phyloP scores from a whole-genome alignment of 2,329 filamentous ascomycete species.

The Colletotrichum theobromicola region DNA sequence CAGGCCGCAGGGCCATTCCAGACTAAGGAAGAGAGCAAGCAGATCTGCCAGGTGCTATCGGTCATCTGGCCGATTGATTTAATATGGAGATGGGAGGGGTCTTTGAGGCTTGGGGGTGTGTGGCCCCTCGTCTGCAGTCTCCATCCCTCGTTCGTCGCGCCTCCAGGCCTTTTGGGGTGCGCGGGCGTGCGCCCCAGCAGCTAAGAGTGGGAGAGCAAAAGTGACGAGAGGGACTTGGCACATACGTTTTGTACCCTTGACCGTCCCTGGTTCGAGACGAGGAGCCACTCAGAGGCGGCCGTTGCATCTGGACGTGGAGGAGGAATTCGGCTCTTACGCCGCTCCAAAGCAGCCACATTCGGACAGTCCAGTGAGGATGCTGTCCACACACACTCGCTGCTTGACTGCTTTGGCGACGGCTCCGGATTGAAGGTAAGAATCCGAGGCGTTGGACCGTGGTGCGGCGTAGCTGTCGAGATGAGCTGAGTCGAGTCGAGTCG shows the following conservation, averaged over 20 bases:
- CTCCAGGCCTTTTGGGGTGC: neutral
- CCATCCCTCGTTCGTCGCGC: neutral
- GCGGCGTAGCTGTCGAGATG: neutral
- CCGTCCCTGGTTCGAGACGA: neutral
- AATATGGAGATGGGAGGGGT: constrained; percentile 15
- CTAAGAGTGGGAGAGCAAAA: neutral
- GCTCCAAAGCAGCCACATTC: constrained; percentile 2
- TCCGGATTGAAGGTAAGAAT: neutral
- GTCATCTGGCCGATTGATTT: constrained; percentile 20
- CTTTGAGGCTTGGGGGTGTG: constrained; percentile 5
- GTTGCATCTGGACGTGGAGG: neutral
- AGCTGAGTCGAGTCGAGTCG: neutral
- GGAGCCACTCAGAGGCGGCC: constrained; percentile 14
- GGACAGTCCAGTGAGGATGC: neutral
- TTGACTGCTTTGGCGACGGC: constrained; percentile 16
- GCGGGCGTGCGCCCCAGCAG: constrained; percentile 1
- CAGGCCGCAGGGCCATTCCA: neutral
- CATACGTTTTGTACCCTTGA: constrained; percentile 14
- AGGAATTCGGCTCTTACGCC: constrained; percentile 11
- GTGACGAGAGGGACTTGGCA: constrained; percentile 15
- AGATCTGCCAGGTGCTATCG: constrained; percentile 15
- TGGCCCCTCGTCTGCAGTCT: neutral
- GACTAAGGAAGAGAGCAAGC: constrained; percentile 12
- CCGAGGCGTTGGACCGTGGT: neutral
- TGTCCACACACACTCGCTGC: neutral